Evolutionary conservation across 2,329 filamentous ascomycete species (phyloP).

Genomic region (Plenodomus lindquistii): DNA sequence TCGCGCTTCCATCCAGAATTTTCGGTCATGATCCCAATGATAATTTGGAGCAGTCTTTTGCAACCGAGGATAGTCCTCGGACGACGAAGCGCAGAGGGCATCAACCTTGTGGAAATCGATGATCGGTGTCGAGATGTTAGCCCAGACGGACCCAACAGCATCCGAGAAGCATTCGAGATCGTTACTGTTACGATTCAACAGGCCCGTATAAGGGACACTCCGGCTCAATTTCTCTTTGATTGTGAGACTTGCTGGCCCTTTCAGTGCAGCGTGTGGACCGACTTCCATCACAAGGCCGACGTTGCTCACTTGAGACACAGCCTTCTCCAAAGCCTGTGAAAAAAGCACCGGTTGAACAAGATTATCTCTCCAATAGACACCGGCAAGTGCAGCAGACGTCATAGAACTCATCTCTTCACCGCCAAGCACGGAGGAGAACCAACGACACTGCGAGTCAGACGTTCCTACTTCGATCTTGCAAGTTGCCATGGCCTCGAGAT

Average conservation of each 20-base stretch:
- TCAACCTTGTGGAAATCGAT: not conserved
- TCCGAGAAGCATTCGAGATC: not conserved
- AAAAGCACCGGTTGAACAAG: conserved; percentile 7
- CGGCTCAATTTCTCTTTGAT: not conserved
- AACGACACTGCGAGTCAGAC: not conserved
- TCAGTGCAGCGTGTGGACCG: conserved; percentile 53
- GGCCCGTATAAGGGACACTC: not conserved
- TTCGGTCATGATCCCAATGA: not conserved
- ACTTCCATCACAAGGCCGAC: conserved; percentile 42
- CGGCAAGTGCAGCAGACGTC: not conserved
- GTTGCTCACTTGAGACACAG: not conserved
- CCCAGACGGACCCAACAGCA: not conserved
- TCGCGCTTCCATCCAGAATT: conserved; percentile 1
- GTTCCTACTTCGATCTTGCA: not conserved
- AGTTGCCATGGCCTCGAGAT: conserved; percentile 9
- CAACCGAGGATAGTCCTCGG: not conserved
- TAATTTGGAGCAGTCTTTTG: not conserved
- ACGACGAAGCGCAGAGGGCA: not conserved
- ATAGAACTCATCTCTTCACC: not conserved
- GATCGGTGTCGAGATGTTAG: not conserved
- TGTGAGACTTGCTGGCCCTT: conserved; percentile 42
- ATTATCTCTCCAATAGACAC: conserved; percentile 9
- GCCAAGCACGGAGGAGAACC: not conserved
- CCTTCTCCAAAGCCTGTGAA: not conserved
- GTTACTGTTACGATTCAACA: not conserved